phyloP scores from a whole-genome alignment of 495 filamentous ascomycete genomes.

The Glarea lozoyensis region DNA sequence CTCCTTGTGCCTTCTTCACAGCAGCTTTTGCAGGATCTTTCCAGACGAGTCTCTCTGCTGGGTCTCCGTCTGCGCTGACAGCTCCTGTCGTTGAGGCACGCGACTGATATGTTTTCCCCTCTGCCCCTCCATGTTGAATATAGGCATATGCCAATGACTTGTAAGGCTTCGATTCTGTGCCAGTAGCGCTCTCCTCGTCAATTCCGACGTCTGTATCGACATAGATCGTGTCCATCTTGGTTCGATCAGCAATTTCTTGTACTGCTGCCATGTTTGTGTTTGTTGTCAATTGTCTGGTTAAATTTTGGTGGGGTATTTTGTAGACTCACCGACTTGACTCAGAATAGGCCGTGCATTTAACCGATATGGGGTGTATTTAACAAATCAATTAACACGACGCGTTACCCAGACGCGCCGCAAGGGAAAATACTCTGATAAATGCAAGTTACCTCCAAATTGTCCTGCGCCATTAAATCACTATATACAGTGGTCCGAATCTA shows the following conservation, averaged over 20 bases:
- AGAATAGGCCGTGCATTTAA: not conserved
- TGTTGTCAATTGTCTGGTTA: constrained; percentile 11
- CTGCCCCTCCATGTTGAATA: constrained; percentile 55
- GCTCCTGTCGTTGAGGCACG: constrained; percentile 61
- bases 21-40: constrained; percentile 76
- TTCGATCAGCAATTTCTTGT: constrained; percentile 18
- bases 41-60: constrained; percentile 49
- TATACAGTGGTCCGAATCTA: too few relatives aligned
- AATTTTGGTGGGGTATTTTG: constrained; percentile 11
- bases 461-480: too few relatives aligned
- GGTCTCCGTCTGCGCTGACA: constrained; percentile 51
- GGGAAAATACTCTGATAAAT: too few relatives aligned
- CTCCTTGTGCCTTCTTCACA: constrained; percentile 70
- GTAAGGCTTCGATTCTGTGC: constrained; percentile 65
- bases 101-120: constrained; percentile 52
- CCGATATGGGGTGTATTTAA: not conserved
- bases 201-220: constrained; percentile 70
- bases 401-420: not conserved
- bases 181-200: constrained; percentile 57
- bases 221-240: constrained; percentile 45
- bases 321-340: constrained; percentile 12
- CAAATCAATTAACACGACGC: constrained; percentile 9
- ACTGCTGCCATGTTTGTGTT: constrained; percentile 19
- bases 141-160: constrained; percentile 73
- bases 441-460: too few relatives aligned